Base-by-base conservation (phyloP, 306 rosid genomes). In the Cucumis hystrix region DNA sequence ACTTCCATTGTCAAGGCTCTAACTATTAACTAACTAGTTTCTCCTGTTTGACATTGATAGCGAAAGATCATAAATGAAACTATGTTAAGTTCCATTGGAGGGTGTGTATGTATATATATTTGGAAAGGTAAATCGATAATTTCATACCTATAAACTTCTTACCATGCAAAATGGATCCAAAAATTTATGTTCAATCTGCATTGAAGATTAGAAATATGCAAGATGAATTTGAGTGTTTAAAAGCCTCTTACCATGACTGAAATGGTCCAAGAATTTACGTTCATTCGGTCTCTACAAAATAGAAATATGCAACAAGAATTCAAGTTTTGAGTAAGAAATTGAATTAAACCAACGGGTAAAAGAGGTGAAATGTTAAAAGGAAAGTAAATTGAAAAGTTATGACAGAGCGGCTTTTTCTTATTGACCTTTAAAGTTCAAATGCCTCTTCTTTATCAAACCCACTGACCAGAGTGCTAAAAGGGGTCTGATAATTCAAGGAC, bases 221-320 rank as follows among this genome's bases (percentile, higher is more conserved):
- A 63, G 68, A 63, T 14, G 68, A 30, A 15, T 63, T 7, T 11
- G 35, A 63, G 20, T 63, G 16, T 20, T 63, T 63, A 6, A 63
- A 8, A 33, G 20, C 68, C 41, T 63, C 68, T 63, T 63, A 30
- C 68, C 43, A 15, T 33, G 68, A 12, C 20, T 12, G 68, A 63
- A 63, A 14, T 30, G 68, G 41, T 63, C 68, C 41, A 33, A 33
- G 43, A 63, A 63, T 62, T 13, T 28, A 63, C 33, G 68, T 63
- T 67, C 74, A 41, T 41, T 67, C 74, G 41, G 74, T 41, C 54
- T 67, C 74, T 41, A 67, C 35, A 66, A 66, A 66, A 66, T 66
- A 66, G 73, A 67, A 67, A 67, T 67, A 67, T 40, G 54, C 73
- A 67, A 67, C 52, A 67, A 67, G 73, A 40, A 67, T n/a, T 67